phyloP scores from a whole-genome alignment of 2,329 filamentous ascomycete species.

The Trichoderma endophyticum region DNA sequence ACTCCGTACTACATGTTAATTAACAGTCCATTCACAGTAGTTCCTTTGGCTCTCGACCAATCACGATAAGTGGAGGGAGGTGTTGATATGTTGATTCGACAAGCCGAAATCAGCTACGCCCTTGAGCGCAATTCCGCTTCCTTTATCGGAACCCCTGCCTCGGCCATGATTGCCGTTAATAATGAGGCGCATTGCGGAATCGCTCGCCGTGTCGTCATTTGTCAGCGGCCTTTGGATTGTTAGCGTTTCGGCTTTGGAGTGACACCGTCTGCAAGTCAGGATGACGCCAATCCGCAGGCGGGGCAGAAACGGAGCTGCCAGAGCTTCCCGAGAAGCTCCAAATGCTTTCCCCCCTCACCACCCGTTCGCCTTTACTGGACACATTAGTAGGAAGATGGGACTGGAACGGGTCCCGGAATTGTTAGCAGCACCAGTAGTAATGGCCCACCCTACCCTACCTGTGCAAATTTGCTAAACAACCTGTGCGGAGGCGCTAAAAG shows the following conservation, averaged over 20 bases:
- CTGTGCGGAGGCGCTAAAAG: too few species aligned
- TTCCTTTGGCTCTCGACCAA: background rate
- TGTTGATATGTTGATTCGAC: background rate
- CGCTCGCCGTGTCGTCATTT: conserved; percentile 9
- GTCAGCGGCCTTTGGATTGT: background rate
- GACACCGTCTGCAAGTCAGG: conserved; percentile 14
- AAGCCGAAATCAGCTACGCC: background rate
- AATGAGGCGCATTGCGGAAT: background rate
- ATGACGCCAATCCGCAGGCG: conserved; percentile 20
- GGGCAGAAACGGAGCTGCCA: conserved; percentile 18
- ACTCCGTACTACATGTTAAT: background rate
- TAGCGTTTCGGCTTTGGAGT: background rate
- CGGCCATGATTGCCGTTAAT: background rate
- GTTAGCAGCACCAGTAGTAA: background rate
- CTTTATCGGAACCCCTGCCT: background rate
- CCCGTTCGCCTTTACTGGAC: background rate
- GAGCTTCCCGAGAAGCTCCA: conserved; percentile 7
- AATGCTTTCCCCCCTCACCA: background rate
- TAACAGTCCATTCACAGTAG: background rate
- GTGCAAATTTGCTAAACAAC: too few species aligned
- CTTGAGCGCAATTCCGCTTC: background rate
- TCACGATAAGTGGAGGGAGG: background rate
- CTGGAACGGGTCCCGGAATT: background rate
- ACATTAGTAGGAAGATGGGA: background rate
- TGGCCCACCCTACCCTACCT: too few species aligned